Conservation (phyloP, 225 moss, liverwort and hornwort genomes). For the Pleurozium schreberi region DNA sequence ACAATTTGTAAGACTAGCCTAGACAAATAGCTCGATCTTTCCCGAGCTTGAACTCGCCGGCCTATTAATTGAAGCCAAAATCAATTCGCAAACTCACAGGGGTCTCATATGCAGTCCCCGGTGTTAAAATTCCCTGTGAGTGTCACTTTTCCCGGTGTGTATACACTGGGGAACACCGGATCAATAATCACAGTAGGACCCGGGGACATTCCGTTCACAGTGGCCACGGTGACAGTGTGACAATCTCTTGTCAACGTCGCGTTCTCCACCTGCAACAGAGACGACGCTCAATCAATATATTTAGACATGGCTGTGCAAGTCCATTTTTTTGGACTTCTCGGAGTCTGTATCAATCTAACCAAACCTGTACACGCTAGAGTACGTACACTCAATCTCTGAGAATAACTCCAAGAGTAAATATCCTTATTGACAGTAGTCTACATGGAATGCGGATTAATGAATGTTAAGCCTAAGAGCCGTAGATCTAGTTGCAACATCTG, state of each 20-base stretch:
- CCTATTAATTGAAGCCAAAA: too few species aligned
- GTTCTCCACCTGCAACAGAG: not conserved
- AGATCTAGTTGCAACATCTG: not conserved
- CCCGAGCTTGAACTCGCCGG: too few species aligned
- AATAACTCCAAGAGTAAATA: not conserved
- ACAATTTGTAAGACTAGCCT: too few species aligned
- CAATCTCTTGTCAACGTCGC: not conserved
- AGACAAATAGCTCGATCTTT: too few species aligned
- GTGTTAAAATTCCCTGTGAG: too few species aligned
- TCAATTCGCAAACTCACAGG: too few species aligned
- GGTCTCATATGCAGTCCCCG: too few species aligned
- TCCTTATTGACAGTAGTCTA: too few species aligned
- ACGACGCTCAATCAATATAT: not conserved
- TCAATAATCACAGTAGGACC: conserved; percentile 10
- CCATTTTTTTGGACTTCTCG: too few species aligned
- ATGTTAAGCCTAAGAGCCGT: not conserved
- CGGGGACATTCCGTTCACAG: conserved; percentile 18
- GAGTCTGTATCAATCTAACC: not conserved
- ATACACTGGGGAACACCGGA: too few species aligned
- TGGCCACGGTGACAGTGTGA: conserved; percentile 7
- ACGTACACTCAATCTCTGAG: not conserved
- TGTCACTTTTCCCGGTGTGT: too few species aligned
- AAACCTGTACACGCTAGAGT: not conserved
- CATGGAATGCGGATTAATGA: not conserved
- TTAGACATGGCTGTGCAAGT: not conserved